phyloP scores from a whole-genome alignment of 306 rosid species.

The Cucumis hystrix region DNA sequence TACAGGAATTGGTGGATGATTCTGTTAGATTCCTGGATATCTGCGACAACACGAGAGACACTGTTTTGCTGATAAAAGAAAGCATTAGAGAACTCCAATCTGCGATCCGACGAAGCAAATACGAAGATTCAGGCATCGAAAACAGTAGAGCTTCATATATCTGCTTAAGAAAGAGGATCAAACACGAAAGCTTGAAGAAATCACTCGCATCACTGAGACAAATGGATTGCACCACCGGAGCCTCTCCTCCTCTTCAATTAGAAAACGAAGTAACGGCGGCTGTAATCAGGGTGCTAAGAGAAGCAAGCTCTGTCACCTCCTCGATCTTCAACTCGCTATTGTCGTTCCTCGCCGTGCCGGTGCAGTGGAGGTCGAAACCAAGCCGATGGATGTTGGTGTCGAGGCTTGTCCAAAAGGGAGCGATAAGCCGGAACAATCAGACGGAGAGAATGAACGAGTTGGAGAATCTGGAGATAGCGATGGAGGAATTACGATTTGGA shows the following conservation, averaged over 20 bases:
- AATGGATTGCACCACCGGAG: constrained; percentile 18
- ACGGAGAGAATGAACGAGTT: constrained; percentile 25
- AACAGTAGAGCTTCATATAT: constrained; percentile 20
- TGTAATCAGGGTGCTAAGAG: constrained; percentile 42
- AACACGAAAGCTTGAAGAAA: constrained; percentile 25
- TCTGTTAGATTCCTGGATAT: constrained; percentile 45
- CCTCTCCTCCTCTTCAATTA: constrained; percentile 13
- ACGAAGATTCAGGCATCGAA: constrained; percentile 31
- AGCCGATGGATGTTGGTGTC: constrained; percentile 60
- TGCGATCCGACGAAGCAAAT: constrained; percentile 38
- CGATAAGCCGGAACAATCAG: not conserved
- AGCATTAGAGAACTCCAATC: constrained; percentile 43
- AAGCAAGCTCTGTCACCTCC: constrained; percentile 35
- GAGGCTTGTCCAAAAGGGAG: constrained; percentile 27
- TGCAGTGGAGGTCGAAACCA: constrained; percentile 32
- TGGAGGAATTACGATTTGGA: constrained; percentile 20
- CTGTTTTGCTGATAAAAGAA: constrained; percentile 23
- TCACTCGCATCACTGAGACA: constrained; percentile 28
- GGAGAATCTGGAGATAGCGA: constrained; percentile 42
- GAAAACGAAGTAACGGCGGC: constrained; percentile 30
- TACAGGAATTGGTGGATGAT: constrained; percentile 39
- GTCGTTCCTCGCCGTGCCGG: constrained; percentile 22
- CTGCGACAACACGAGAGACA: constrained; percentile 36
- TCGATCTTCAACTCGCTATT: constrained; percentile 33
- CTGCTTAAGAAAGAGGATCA: constrained; percentile 28